Conservation (phyloP, 768 basidiomycete species). For the Mycena rosella region DNA sequence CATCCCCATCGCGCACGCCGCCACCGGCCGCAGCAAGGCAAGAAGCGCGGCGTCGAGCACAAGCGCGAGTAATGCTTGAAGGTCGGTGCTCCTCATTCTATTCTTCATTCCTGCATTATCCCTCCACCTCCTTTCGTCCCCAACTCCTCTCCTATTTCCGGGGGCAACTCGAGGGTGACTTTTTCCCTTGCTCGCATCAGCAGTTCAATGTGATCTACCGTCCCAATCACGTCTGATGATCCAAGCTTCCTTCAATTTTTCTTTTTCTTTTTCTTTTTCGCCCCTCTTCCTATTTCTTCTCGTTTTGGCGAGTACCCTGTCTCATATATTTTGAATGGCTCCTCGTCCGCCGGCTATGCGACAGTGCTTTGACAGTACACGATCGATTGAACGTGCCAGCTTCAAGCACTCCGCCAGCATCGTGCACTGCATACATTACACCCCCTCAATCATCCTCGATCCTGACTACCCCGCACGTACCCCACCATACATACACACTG, state of each 20-base stretch:
- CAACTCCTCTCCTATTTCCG: no score
- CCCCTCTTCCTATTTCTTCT: not conserved
- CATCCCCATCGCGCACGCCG: constrained; percentile 52
- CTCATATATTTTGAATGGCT: constrained; percentile 6
- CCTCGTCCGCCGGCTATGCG: no score
- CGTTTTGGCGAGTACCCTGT: not conserved
- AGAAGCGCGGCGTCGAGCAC: constrained; percentile 89
- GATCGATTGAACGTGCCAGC: no score
- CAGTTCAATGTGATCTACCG: constrained; percentile 3
- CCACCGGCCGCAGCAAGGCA: constrained; percentile 53
- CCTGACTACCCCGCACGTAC: no score
- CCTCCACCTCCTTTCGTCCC: no score
- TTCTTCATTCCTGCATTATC: not conserved
- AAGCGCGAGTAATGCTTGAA: constrained; percentile 96
- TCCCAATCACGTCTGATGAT: constrained; percentile 23
- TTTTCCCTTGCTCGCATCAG: not conserved
- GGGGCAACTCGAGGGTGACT: not conserved
- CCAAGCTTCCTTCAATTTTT: not conserved
- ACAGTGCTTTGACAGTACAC: no score
- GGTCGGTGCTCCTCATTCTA: constrained; percentile 61
- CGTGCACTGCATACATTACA: no score
- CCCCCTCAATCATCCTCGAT: no score
- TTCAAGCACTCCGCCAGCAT: no score
- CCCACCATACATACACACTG: no score
- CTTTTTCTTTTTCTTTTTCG: no score